Evolutionary conservation across 2,329 filamentous ascomycete species (phyloP), one percentile per base, ranked within the genome.

Genomic region (Kalaharituber pfeilii): DNA sequence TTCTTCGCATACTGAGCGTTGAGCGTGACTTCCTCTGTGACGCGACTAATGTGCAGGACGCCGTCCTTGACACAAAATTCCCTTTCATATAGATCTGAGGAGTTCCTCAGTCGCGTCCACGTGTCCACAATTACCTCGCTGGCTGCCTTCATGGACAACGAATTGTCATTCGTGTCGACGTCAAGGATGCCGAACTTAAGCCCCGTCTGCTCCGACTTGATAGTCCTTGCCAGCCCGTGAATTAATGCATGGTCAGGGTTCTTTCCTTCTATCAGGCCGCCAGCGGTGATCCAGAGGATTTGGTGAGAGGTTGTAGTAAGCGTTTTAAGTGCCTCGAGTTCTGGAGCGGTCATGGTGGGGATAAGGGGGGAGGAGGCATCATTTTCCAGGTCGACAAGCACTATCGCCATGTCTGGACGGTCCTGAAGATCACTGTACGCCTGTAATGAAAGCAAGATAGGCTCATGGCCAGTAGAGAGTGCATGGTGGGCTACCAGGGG

Each of bases 21-120:
- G 11, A 65, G 59, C 1, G 42, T 53, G 1, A 56, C 53, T 33
- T 66, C 64, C 1, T 64, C 63, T 7, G 64, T 57, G 13, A 39
- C 53, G 6, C 66, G 62, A 49, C 65, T 65, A 2, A 67, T 60
- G 58, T 64, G 65, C n/a, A 66, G 36, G 28, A 62, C 62, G 11
- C 64, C 63, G 33, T 65, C 56, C 63, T 66, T 65, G 30, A 36
- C 30, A 7, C 54, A 56, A 22, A 62, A 65, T 28, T 68, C 67
- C 9, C 59, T 56, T 42, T 68, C 66, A 11, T 50, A 33, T 11
- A 49, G 13, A 7, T 45, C n/a, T 11, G 22, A 15, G 3, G 18
- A 15, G 9, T 47, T 47, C 42, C 11, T 25, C 15, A 25, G 5
- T 22, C 13, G 42, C 22, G 42, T 25, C 2, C 13, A 47, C 4